These are phyloP conservation scores for Artomyces pyxidatus DNA, from an alignment of 768 basidiomycete species.

Conservation along the genomic window DNA sequence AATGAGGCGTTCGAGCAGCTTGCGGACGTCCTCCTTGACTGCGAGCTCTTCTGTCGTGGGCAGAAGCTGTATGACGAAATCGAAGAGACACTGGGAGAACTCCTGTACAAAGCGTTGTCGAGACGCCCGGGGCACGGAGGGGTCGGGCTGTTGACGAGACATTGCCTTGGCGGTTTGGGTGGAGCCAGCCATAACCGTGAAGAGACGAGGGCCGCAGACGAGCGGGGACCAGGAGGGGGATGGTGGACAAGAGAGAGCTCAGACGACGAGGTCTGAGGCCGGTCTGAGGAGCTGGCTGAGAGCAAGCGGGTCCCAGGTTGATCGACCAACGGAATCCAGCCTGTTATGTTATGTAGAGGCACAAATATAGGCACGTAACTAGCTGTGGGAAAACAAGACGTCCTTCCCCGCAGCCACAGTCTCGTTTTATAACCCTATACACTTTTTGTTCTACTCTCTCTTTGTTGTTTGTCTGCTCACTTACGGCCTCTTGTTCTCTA, in stretches of 20 bases:
- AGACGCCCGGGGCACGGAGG: slow-evolving; percentile 23
- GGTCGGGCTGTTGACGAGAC: slow-evolving; percentile 5
- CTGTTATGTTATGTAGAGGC: too few species aligned
- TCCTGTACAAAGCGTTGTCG: slow-evolving; percentile 66
- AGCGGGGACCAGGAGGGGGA: neutral
- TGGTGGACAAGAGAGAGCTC: neutral
- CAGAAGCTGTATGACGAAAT: slow-evolving; percentile 88
- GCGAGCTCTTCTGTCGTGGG: slow-evolving; percentile 86
- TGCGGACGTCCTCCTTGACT: slow-evolving; percentile 94
- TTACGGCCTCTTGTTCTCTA: too few species aligned
- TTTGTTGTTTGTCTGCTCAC: too few species aligned
- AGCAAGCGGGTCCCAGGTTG: too few species aligned
- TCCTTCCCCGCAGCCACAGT: too few species aligned
- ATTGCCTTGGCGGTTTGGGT: slow-evolving; percentile 3
- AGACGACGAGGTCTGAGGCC: too few species aligned
- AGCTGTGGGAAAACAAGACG: too few species aligned
- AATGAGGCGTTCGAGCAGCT: slow-evolving; percentile 90
- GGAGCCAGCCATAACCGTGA: neutral
- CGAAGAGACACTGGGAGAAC: slow-evolving; percentile 85
- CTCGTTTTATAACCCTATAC: too few species aligned
- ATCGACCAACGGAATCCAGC: too few species aligned
- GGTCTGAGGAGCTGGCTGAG: too few species aligned
- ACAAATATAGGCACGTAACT: too few species aligned
- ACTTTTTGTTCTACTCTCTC: too few species aligned
- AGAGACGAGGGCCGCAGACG: neutral